phyloP scores from a whole-genome alignment of 306 rosid genomes.

The Prunus persica region Prunus_persica_NCBIv2 NC_034010.1:29519001-29519500 shows the following conservation, averaged over 20 bases:
- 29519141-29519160: neutral
- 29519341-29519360: slow-evolving; percentile 62
- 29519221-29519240: neutral
- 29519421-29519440: slow-evolving; percentile 85
- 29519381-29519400: slow-evolving; percentile 93
- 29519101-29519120: neutral
- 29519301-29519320: slow-evolving; percentile 84
- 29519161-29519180: neutral
- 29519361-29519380: slow-evolving; percentile 66
- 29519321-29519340: slow-evolving; percentile 80
- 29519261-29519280: neutral
- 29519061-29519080: slow-evolving; percentile 12
- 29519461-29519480: slow-evolving; percentile 20
- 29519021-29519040: slow-evolving; percentile 64
- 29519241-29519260: neutral
- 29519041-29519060: slow-evolving; percentile 95
- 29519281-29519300: neutral
- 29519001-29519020: slow-evolving; percentile 79
- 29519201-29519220: neutral
- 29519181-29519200: neutral
- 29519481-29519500: slow-evolving; percentile 12
- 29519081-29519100: slow-evolving; percentile 9
- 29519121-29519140: neutral
- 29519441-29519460: slow-evolving; percentile 91
- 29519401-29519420: slow-evolving; percentile 76